A percentile compares a stretch with the other conserved stretches of the same genome.
phyloP scores from a whole-genome alignment of 2,329 filamentous ascomycete species.

The Talaromyces sp. region DNA sequence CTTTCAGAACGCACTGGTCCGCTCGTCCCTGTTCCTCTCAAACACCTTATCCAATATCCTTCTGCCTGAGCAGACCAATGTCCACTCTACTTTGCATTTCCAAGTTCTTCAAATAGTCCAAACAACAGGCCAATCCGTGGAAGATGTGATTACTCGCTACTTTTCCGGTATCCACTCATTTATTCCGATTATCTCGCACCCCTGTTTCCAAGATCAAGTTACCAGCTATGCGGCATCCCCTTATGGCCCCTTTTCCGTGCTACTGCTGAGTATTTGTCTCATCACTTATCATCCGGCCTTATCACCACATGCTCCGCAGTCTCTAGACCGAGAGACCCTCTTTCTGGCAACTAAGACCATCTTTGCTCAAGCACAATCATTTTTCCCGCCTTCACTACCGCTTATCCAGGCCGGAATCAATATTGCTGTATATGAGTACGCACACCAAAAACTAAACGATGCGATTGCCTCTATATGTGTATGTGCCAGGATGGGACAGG shows the following conservation, averaged over 20 bases:
- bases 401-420: slow-evolving; percentile 25
- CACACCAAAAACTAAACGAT: slow-evolving; percentile 13
- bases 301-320: background rate
- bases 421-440: slow-evolving; percentile 25
- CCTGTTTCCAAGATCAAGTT: slow-evolving; percentile 21
- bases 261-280: slow-evolving; percentile 23
- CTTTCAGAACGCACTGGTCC: background rate
- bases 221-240: slow-evolving; percentile 14
- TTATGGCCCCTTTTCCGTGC: slow-evolving; percentile 18
- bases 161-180: slow-evolving; percentile 24
- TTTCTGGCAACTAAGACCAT: slow-evolving; percentile 21
- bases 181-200: slow-evolving; percentile 24
- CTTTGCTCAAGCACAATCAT: slow-evolving; percentile 20
- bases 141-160: slow-evolving; percentile 24
- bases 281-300: slow-evolving; percentile 12
- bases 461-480: slow-evolving; percentile 20
- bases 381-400: slow-evolving; percentile 15
- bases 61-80: background rate
- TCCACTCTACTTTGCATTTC: background rate
- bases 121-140: slow-evolving; percentile 15
- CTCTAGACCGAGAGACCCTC: slow-evolving; percentile 12
- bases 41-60: background rate
- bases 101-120: slow-evolving; percentile 7
- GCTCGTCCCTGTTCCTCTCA: background rate
- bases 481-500: slow-evolving; percentile 23